Percentiles rank a stretch among this genome's conserved stretches.
Evolutionary conservation across 371 early-diverging fungal species (phyloP).

Genomic region (Batrachochytrium dendrobatidis): DNA sequence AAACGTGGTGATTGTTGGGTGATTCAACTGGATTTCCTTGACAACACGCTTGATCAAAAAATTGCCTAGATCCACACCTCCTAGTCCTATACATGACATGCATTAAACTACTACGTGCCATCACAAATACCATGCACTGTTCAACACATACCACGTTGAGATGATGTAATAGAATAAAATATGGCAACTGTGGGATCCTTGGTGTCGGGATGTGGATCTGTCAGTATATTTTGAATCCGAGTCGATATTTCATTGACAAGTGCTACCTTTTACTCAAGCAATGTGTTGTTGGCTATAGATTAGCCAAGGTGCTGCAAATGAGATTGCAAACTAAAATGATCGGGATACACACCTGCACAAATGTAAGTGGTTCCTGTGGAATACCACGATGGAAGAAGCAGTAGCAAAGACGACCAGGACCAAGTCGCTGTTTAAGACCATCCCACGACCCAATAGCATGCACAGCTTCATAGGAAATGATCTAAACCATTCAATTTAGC

Average conservation of each 20-base stretch:
- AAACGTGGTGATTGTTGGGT: constrained; percentile 64
- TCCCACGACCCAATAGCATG: constrained; percentile 68
- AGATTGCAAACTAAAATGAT: no score
- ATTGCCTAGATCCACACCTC: constrained; percentile 79
- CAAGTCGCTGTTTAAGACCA: constrained; percentile 72
- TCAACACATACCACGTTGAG: constrained; percentile 53
- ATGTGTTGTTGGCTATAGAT: no score
- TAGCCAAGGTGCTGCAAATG: no score
- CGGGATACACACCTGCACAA: no score
- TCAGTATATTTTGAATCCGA: constrained; percentile 45
- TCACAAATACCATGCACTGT: background rate
- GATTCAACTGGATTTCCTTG: constrained; percentile 51
- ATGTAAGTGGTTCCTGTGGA: constrained; percentile 69
- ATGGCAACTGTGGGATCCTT: constrained; percentile 48
- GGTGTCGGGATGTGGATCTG: constrained; percentile 36
- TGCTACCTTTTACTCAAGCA: no score
- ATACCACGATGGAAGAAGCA: constrained; percentile 67
- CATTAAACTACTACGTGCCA: no score
- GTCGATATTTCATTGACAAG: background rate
- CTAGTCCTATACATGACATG: constrained; percentile 37
- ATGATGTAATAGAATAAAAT: constrained; percentile 79
- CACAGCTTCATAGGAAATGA: constrained; percentile 72
- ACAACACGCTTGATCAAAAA: constrained; percentile 82
- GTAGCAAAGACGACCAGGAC: constrained; percentile 68
- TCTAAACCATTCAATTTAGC: constrained; percentile 25